phyloP scores from a whole-genome alignment of 768 basidiomycete species.

The Suillus ampliporus region DNA sequence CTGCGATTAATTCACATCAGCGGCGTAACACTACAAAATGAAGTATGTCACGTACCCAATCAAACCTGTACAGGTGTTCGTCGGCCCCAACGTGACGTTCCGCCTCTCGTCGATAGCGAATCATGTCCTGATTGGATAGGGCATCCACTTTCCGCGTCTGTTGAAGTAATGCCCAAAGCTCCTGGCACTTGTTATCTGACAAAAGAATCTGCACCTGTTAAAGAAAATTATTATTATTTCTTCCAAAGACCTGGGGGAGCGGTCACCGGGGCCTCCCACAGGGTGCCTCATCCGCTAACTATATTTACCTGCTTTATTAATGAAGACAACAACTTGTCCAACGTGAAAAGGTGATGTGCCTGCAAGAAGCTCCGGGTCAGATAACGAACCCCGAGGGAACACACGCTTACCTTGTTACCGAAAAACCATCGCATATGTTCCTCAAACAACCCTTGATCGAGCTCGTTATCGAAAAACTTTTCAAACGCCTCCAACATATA shows the following conservation, averaged over 20 bases:
- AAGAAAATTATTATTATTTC: constrained; percentile 5
- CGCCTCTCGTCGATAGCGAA: constrained; percentile 81
- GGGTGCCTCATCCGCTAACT: not conserved
- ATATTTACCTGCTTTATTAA: constrained; percentile 87
- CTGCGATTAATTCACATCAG: constrained; percentile 41
- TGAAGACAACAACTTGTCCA: constrained; percentile 90
- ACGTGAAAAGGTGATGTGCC: constrained; percentile 91
- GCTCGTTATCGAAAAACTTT: constrained; percentile 90
- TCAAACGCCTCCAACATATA: constrained; percentile 91
- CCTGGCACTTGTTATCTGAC: constrained; percentile 85
- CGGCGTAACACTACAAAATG: constrained; percentile 17
- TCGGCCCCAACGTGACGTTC: constrained; percentile 77
- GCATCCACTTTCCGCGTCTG: constrained; percentile 58
- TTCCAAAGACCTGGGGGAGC: no score
- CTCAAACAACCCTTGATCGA: constrained; percentile 92
- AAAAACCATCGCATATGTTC: constrained; percentile 97
- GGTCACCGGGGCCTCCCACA: no score
- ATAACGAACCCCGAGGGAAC: not conserved
- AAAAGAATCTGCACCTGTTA: constrained; percentile 84
- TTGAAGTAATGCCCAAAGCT: constrained; percentile 79
- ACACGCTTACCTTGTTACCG: constrained; percentile 71
- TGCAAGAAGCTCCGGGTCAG: constrained; percentile 46
- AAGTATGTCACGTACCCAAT: constrained; percentile 65
- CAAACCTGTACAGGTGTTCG: constrained; percentile 76
- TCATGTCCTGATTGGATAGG: constrained; percentile 66